Evolutionary conservation across 768 basidiomycete genomes (phyloP).

Genomic region (Podaxis sp.): DNA sequence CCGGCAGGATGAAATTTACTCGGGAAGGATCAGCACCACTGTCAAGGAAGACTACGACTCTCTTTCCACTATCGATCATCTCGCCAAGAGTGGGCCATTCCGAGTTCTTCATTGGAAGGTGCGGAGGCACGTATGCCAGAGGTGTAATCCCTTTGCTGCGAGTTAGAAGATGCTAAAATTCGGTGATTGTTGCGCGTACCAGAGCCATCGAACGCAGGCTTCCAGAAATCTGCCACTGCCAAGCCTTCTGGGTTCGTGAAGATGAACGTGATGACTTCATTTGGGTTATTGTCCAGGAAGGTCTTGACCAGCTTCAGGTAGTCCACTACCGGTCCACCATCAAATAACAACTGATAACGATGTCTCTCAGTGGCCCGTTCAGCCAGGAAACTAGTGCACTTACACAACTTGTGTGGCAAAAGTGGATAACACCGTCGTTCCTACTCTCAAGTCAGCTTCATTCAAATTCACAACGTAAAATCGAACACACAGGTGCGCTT

Average conservation of each 20-base stretch:
- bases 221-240: constrained; percentile 48
- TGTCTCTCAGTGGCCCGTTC: background rate
- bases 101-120: constrained; percentile 37
- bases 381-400: constrained; percentile 28
- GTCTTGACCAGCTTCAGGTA: constrained; percentile 54
- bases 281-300: constrained; percentile 60
- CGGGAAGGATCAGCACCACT: constrained; percentile 37
- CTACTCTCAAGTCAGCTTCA: constrained; percentile 16
- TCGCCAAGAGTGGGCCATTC: constrained; percentile 67
- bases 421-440: constrained; percentile 49
- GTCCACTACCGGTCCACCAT: constrained; percentile 48
- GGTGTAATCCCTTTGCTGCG: constrained; percentile 37
- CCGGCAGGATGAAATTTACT: constrained; percentile 54
- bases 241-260: constrained; percentile 67
- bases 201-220: constrained; percentile 49
- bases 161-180: background rate
- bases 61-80: constrained; percentile 59
- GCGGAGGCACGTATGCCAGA: constrained; percentile 51
- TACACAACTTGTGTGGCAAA: constrained; percentile 62
- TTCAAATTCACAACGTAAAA: background rate
- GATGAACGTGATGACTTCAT: constrained; percentile 63
- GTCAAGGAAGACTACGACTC: constrained; percentile 66
- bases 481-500: constrained; percentile 43
- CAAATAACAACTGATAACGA: constrained; percentile 41
- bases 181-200: constrained; percentile 30